Evolutionary conservation across 108 stramenopile species (phyloP), one percentile per base, ranked within the genome.

Genomic region (Conticribra guillardii): DNA sequence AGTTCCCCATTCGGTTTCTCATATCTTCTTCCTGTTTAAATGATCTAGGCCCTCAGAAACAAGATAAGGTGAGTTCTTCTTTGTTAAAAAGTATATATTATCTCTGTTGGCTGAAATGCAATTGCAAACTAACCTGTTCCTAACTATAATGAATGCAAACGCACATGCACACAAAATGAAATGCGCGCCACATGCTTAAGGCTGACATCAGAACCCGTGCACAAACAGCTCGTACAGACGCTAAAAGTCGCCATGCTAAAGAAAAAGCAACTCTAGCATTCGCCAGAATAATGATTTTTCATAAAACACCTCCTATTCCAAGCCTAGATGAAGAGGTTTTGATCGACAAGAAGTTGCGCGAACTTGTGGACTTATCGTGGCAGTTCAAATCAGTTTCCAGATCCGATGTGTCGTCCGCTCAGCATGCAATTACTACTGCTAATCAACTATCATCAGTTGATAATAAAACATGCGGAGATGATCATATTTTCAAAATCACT

Each of bases 201-300:
- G n/a, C 9, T 2, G 80, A 81, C 33, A 71, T 81, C 33, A 76
- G 71, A 55, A 51, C 69, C 5, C 68, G 80, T 14, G 64, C 65
- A 22, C 23, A 57, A 29, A 55, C 69, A 21, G 74, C 69, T 21
- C 32, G 30, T 19, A 50, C 57, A 49, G 58, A 70, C 57, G 54
- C 63, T 14, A 63, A 55, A 15, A 41, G 54, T 19, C 51, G 62
- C 32, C 69, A 76, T 51, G 28, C 65, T 50, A 34, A 64, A 52
- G 80, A 76, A 28, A 69, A 71, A 46, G 80, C 80, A 2, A 81
- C 68, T 11, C 56, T 81, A 33, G 29, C 55, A 1, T 75, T 71
- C 46, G 47, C 50, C 45, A 29, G 64, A 29, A 56, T 81, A 26
- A 67, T 60, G 58, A 27, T 75, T 30, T 64, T 49, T 29, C 61